Evolutionary conservation across 2,329 filamentous ascomycete species (phyloP).

Genomic region (Zelopaecilomyces penicillatus): DNA sequence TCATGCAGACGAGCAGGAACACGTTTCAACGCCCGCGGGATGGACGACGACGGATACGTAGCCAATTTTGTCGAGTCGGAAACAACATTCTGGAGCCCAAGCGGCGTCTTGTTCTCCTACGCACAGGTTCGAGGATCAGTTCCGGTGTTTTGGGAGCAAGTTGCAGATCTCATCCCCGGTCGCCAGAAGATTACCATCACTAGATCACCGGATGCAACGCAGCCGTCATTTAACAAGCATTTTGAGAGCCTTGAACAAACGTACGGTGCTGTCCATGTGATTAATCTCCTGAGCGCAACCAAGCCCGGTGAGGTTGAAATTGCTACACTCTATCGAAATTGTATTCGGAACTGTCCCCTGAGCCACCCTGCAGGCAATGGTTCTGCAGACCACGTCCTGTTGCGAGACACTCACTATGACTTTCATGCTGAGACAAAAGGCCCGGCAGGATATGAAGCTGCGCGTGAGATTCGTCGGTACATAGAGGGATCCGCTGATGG

Average conservation of each 20-base stretch:
- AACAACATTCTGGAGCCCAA: conserved; percentile 79
- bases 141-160: conserved; percentile 95
- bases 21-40: conserved; percentile 91
- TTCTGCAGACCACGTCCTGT: conserved; percentile 59
- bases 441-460: conserved; percentile 79
- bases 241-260: conserved; percentile 77
- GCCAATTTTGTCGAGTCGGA: conserved; percentile 99
- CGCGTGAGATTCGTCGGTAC: conserved; percentile 70
- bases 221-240: conserved; percentile 92
- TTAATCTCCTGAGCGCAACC: conserved; percentile 86
- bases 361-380: conserved; percentile 49
- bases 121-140: conserved; percentile 88
- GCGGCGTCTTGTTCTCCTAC: conserved; percentile 79
- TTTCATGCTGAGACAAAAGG: conserved; percentile 92
- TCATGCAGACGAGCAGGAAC: conserved; percentile 90
- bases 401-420: conserved; percentile 83
- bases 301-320: conserved; percentile 83
- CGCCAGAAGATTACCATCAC: conserved; percentile 94
- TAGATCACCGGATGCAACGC: conserved; percentile 78
- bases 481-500: conserved; percentile 73
- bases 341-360: conserved; percentile 67
- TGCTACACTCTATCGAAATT: conserved; percentile 68
- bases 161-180: conserved; percentile 75
- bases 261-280: conserved; percentile 85
- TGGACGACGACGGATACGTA: conserved; percentile 95